phyloP scores from a whole-genome alignment of 2,329 filamentous ascomycete genomes.

The Botrytis fabae region DNA sequence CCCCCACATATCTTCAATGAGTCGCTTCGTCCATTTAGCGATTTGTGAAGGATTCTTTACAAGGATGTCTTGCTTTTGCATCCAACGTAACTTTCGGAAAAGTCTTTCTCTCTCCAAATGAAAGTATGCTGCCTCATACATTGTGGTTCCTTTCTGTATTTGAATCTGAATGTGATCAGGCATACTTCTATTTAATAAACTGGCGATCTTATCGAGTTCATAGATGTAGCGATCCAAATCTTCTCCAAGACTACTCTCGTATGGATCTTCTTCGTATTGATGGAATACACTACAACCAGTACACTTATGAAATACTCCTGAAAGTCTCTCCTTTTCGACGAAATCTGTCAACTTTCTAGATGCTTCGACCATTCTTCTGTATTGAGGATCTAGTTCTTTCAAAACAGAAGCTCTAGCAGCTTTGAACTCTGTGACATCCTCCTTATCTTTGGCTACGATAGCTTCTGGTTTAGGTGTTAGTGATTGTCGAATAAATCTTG shows the following conservation, averaged over 20 bases:
- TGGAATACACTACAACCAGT: slow-evolving; percentile 11
- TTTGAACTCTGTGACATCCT: slow-evolving; percentile 21
- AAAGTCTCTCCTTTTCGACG: neutral
- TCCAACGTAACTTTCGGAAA: slow-evolving; percentile 21
- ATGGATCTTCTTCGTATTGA: slow-evolving; percentile 18
- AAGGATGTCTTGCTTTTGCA: slow-evolving; percentile 7
- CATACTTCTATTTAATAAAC: slow-evolving; percentile 11
- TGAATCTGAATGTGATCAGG: slow-evolving; percentile 16
- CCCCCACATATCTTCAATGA: slow-evolving; percentile 20
- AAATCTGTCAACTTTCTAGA: slow-evolving; percentile 15
- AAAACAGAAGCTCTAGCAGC: slow-evolving; percentile 12
- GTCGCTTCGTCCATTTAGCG: slow-evolving; percentile 2
- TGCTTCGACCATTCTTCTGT: slow-evolving; percentile 21
- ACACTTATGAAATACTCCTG: slow-evolving; percentile 18
- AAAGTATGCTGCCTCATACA: slow-evolving; percentile 17
- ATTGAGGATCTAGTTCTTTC: slow-evolving; percentile 19
- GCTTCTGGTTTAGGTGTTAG: slow-evolving; percentile 4
- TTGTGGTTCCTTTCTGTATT: slow-evolving; percentile 11
- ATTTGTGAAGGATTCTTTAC: slow-evolving; percentile 11
- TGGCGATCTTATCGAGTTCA: slow-evolving; percentile 18
- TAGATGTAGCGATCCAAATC: slow-evolving; percentile 23
- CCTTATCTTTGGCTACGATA: slow-evolving; percentile 8
- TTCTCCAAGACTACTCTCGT: neutral
- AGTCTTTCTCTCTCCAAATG: neutral
- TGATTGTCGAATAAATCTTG: neutral